Percentiles rank a stretch among this genome's conserved stretches.
phyloP scores from a whole-genome alignment of 179 eudicot genomes.

The Camellia oleifera region DNA sequence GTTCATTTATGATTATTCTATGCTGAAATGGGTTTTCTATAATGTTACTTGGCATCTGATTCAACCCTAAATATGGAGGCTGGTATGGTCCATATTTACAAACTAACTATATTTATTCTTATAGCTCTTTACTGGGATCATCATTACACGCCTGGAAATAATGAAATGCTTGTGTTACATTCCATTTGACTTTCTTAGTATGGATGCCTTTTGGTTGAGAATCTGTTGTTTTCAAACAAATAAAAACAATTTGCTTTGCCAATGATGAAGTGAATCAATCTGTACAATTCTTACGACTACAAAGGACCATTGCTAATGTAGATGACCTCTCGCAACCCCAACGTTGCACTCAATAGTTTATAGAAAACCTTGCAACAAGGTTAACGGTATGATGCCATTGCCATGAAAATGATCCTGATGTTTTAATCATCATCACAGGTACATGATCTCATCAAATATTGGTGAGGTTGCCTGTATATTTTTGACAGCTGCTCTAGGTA shows the following conservation, averaged over 20 bases:
- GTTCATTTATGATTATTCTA: neutral
- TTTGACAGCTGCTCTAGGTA: conserved; percentile 77
- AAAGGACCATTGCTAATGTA: no score
- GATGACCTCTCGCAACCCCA: neutral
- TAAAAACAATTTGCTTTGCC: no score
- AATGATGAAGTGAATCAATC: no score
- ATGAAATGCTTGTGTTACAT: no score
- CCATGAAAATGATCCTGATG: neutral
- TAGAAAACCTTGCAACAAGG: neutral
- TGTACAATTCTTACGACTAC: no score
- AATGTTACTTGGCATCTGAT: neutral
- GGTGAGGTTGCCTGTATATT: conserved; percentile 88
- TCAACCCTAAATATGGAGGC: no score
- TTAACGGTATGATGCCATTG: no score
- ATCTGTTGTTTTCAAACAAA: no score
- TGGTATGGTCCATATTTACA: neutral
- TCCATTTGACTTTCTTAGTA: no score
- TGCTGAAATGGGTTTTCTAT: neutral
- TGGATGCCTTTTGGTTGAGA: no score
- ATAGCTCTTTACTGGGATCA: no score
- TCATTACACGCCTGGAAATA: no score
- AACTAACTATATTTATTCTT: neutral
- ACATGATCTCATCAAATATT: conserved; percentile 87
- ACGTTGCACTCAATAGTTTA: neutral
- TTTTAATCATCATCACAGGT: conserved; percentile 29